These are phyloP conservation scores for Diaporthe citrichinensis DNA, from an alignment of 2,329 filamentous ascomycete genomes.

Conservation along the genomic window DNA sequence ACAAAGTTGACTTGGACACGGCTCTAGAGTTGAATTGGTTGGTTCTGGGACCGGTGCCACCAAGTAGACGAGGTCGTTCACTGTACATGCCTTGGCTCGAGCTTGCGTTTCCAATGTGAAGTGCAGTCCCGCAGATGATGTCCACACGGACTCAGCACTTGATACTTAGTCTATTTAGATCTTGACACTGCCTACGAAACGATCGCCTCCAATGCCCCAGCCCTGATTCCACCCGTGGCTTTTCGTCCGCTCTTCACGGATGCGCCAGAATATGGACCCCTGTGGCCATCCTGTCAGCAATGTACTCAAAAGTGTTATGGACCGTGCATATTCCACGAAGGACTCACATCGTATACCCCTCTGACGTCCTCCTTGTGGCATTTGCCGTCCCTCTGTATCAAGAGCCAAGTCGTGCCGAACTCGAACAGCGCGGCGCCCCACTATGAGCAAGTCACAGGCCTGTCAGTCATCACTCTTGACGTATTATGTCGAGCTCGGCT, in stretches of 20 bases:
- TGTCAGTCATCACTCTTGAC: not conserved
- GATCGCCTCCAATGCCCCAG: slow-evolving; percentile 20
- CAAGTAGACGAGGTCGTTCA: not conserved
- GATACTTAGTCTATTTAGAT: not conserved
- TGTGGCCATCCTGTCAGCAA: not conserved
- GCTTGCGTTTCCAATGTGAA: no score
- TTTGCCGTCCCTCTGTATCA: slow-evolving; percentile 69
- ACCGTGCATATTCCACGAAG: slow-evolving; percentile 45
- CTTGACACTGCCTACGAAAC: slow-evolving; percentile 5
- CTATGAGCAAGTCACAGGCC: slow-evolving; percentile 36
- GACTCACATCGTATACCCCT: not conserved
- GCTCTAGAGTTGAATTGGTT: not conserved
- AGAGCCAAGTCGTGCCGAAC: slow-evolving; percentile 64
- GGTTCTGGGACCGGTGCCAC: not conserved
- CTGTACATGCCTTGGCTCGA: no score
- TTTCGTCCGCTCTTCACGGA: slow-evolving; percentile 8
- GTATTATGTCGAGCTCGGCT: not conserved
- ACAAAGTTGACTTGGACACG: not conserved
- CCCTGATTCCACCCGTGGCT: slow-evolving; percentile 4
- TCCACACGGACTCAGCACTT: not conserved
- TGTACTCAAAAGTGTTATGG: not conserved
- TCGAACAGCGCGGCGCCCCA: slow-evolving; percentile 43
- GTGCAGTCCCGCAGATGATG: not conserved
- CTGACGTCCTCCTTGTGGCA: slow-evolving; percentile 65
- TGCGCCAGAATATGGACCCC: slow-evolving; percentile 22